Evolutionary conservation across 352 stramenopile genomes (phyloP).

Genomic region (Phytopythium kandeliae): DNA sequence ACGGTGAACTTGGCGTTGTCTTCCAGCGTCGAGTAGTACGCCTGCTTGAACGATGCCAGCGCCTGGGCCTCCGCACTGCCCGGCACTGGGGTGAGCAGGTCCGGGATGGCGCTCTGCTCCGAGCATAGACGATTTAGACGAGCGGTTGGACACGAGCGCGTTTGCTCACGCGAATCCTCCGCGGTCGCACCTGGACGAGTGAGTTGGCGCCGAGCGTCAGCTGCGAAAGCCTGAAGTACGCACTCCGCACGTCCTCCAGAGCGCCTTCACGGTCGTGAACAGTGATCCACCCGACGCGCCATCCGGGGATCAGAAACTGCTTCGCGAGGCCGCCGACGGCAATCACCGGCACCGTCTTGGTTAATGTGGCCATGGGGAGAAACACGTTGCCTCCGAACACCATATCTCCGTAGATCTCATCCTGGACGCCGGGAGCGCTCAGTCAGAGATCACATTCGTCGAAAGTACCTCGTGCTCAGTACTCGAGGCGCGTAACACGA

Average conservation of each 20-base stretch:
- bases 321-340: constrained; percentile 89
- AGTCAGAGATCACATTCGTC: not conserved
- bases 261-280: constrained; percentile 89
- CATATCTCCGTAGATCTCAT: constrained; percentile 87
- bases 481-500: constrained; percentile 13
- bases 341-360: constrained; percentile 79
- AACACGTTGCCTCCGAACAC: constrained; percentile 72
- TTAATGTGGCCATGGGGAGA: constrained; percentile 80
- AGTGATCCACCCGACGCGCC: constrained; percentile 94
- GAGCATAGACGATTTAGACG: not conserved
- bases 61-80: constrained; percentile 57
- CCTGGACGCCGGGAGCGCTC: constrained; percentile 12
- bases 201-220: constrained; percentile 91
- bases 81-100: constrained; percentile 66
- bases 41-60: constrained; percentile 75
- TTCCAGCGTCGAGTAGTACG: constrained; percentile 81
- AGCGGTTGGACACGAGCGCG: not conserved
- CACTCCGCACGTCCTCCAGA: constrained; percentile 79
- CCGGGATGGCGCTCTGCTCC: constrained; percentile 68
- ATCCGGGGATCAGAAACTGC: constrained; percentile 95
- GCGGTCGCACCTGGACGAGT: constrained; percentile 25
- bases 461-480: constrained; percentile 1
- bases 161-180: too few relatives aligned
- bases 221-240: constrained; percentile 90
- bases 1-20: constrained; percentile 86